Evolutionary conservation across 257 asterid species (phyloP).

Genomic region (Galeopsis tetrahit): DNA sequence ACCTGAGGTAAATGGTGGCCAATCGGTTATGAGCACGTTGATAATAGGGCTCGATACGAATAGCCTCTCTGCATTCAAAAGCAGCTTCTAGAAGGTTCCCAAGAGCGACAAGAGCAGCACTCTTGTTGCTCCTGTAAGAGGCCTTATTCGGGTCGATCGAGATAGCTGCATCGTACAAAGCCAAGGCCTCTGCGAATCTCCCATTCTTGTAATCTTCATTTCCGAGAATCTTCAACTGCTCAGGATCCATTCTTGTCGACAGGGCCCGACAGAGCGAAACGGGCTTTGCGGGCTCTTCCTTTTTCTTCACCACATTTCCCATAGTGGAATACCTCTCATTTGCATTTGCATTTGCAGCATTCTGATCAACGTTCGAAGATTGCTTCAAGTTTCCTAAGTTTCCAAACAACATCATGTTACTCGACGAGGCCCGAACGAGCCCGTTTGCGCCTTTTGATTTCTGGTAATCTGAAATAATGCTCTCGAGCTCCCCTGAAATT

Average conservation of each 20-base stretch:
- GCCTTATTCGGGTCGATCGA: slow-evolving; percentile 92
- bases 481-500: slow-evolving; percentile 79
- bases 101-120: slow-evolving; percentile 90
- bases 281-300: slow-evolving; percentile 47
- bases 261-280: slow-evolving; percentile 77
- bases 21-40: slow-evolving; percentile 80
- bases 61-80: slow-evolving; percentile 78
- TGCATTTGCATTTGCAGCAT: background rate
- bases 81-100: slow-evolving; percentile 96
- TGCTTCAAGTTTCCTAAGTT: slow-evolving; percentile 76
- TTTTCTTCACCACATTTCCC: slow-evolving; percentile 61
- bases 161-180: slow-evolving; percentile 91
- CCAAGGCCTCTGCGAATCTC: slow-evolving; percentile 86
- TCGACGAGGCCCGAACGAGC: slow-evolving; percentile 72
- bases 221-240: slow-evolving; percentile 84
- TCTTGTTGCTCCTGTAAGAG: slow-evolving; percentile 91
- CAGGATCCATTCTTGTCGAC: slow-evolving; percentile 94
- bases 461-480: slow-evolving; percentile 68
- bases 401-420: slow-evolving; percentile 62
- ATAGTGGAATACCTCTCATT: slow-evolving; percentile 43
- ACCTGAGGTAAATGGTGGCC: slow-evolving; percentile 66
- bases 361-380: background rate
- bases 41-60: slow-evolving; percentile 66
- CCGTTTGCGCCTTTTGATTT: slow-evolving; percentile 44
- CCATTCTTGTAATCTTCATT: slow-evolving; percentile 96